Percentiles rank a stretch among this genome's conserved stretches.
phyloP scores from a whole-genome alignment of 2,329 filamentous ascomycete species.

The Ceratocystis eucalypticola region DNA sequence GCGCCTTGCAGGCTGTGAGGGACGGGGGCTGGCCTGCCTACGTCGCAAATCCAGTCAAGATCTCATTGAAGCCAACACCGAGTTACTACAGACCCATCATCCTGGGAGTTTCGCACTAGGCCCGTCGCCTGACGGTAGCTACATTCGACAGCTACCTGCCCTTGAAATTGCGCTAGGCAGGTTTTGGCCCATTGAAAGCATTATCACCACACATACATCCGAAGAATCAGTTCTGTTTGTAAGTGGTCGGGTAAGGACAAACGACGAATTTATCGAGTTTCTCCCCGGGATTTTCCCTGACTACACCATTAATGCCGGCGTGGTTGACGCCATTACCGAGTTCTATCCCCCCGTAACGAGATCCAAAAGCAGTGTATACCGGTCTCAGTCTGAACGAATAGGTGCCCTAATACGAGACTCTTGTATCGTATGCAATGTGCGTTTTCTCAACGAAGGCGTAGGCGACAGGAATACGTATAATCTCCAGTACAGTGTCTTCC shows the following conservation, averaged over 20 bases:
- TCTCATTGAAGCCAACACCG: conserved; percentile 24
- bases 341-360: conserved; percentile 24
- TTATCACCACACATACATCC: conserved; percentile 25
- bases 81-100: conserved; percentile 22
- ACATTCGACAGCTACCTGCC: conserved; percentile 25
- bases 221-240: conserved; percentile 26
- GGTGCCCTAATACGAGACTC: conserved; percentile 26
- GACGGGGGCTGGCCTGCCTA: conserved; percentile 24
- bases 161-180: conserved; percentile 25
- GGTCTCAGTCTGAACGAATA: conserved; percentile 24
- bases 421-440: conserved; percentile 29
- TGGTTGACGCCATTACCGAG: conserved; percentile 23
- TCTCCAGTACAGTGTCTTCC: conserved; percentile 31
- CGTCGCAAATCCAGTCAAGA: conserved; percentile 22
- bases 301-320: conserved; percentile 24
- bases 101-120: conserved; percentile 26
- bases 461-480: conserved; percentile 27
- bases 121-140: conserved; percentile 25
- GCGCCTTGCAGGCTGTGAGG: conserved; percentile 25
- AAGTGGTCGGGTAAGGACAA: conserved; percentile 23
- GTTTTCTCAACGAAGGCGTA: conserved; percentile 29
- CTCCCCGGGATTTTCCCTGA: conserved; percentile 26
- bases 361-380: conserved; percentile 21
- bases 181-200: conserved; percentile 23
- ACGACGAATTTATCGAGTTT: conserved; percentile 26